Base-by-base conservation (phyloP, 257 asterid species). In the Nicotiana undulata region DNA sequence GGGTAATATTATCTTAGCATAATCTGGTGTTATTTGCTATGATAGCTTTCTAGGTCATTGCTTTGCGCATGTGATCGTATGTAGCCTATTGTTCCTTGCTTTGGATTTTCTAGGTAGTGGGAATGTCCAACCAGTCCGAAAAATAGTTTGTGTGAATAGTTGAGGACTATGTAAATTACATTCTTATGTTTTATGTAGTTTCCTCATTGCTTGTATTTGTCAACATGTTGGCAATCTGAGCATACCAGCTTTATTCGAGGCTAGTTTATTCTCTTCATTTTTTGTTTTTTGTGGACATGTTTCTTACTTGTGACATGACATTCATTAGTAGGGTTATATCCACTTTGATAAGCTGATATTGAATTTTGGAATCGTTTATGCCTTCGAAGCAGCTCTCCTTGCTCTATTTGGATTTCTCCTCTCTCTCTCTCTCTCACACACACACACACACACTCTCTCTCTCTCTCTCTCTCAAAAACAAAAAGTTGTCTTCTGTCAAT, bases 1-100 rank as follows among this genome's bases (percentile, higher is more conserved):
- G 52, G 85, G 88, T 85, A 85, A 63, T 44, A 53, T 22, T 12
- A 55, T 44, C 11, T 79, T 63, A 61, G 16, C 68, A 9, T 32
- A 20, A 34, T 85, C 32, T 51, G 49, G 17, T 34, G 55, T 34
- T 8, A 18, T 77, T 82, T 44, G 26, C 68, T 58, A 58, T 58
- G 20, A 22, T 44, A 59, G 40, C 44, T 77, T 59, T 16, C 63
- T 44, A 79, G 82, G 40, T 26, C 2, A 77, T 77, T 59, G 55
- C 37, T 15, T 70, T 72, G 78, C 1, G 4, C 7, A 46, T 3
- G 4, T 72, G 60, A 72, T 72, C 22, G 37, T 46, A 46, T 72
- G 24, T 72, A 15, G 40, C 78, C 40, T 24, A 2, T 46, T 8
- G 24, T 72, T 24, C 24, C 26, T 49, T 49, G 61, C 49, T 22